A percentile compares a stretch with the other conserved stretches of the same genome.
Evolutionary conservation across 441 rosid species (phyloP).

Genomic region (Flueggea neowawraea): DNA sequence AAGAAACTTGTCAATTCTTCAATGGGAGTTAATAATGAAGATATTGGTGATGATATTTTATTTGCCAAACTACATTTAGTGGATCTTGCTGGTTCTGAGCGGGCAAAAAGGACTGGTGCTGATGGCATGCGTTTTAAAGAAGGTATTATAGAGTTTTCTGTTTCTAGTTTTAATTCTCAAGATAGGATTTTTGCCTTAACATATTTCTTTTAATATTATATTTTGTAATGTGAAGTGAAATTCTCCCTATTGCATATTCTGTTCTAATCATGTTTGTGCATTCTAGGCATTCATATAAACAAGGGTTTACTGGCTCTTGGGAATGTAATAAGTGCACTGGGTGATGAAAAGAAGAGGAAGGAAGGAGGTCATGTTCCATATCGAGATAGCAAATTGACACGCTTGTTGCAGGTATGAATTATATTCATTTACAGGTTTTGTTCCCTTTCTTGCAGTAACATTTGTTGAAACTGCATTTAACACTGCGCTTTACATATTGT

Average conservation of each 20-base stretch:
- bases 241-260: background rate
- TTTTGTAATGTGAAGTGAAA: no score
- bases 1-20: conserved; percentile 51
- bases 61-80: conserved; percentile 96
- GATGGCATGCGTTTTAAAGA: conserved; percentile 97
- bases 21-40: conserved; percentile 34
- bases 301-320: conserved; percentile 96
- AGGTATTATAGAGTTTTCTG: conserved; percentile 38
- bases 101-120: conserved; percentile 96
- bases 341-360: conserved; percentile 92
- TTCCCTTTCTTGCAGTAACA: no score
- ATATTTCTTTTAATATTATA: no score
- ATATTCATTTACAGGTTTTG: background rate
- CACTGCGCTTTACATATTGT: no score
- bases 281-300: conserved; percentile 84
- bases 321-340: conserved; percentile 94
- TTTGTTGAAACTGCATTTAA: no score
- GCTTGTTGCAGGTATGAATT: conserved; percentile 72
- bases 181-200: background rate
- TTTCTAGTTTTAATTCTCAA: background rate
- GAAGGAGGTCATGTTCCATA: conserved; percentile 98
- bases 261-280: conserved; percentile 6
- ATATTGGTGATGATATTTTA: conserved; percentile 69
- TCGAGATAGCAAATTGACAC: conserved; percentile 99
- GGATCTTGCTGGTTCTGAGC: conserved; percentile 95